Conservation (phyloP, 2,329 filamentous ascomycete species). For the Pseudogymnoascus verrucosus region DNA sequence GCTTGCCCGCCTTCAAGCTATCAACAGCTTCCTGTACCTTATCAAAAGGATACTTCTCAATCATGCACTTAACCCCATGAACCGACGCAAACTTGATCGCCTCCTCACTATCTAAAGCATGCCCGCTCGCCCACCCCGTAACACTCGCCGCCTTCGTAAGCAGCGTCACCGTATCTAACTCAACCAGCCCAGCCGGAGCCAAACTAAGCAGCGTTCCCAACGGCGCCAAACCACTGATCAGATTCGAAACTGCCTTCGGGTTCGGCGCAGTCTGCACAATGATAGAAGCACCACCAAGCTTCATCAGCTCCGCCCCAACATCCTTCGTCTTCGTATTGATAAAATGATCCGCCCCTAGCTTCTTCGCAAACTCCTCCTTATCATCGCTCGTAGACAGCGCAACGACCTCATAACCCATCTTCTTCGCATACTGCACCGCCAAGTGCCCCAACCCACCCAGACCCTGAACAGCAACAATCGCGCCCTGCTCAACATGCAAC, state of each 20-base stretch:
- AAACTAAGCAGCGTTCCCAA: conserved; percentile 54
- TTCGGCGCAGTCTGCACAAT: conserved; percentile 58
- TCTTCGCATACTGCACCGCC: conserved; percentile 65
- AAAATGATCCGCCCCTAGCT: conserved; percentile 53
- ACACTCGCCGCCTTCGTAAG: conserved; percentile 49
- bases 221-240: conserved; percentile 46
- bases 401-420: conserved; percentile 68
- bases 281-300: conserved; percentile 53
- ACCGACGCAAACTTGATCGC: conserved; percentile 56
- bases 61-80: conserved; percentile 55
- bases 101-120: conserved; percentile 55
- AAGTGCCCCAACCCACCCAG: conserved; percentile 71
- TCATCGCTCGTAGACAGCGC: conserved; percentile 58
- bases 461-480: conserved; percentile 54
- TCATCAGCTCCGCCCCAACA: conserved; percentile 39
- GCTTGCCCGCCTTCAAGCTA: neutral
- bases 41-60: conserved; percentile 55
- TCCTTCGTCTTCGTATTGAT: conserved; percentile 49
- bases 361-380: conserved; percentile 59
- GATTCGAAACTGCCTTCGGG: conserved; percentile 42
- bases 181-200: conserved; percentile 40
- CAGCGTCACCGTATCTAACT: conserved; percentile 36
- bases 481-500: conserved; percentile 43
- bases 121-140: conserved; percentile 55
- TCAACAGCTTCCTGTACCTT: conserved; percentile 26